Evolutionary conservation across 2,329 filamentous ascomycete species (phyloP).

Genomic region (Emergomyces africanus): DNA sequence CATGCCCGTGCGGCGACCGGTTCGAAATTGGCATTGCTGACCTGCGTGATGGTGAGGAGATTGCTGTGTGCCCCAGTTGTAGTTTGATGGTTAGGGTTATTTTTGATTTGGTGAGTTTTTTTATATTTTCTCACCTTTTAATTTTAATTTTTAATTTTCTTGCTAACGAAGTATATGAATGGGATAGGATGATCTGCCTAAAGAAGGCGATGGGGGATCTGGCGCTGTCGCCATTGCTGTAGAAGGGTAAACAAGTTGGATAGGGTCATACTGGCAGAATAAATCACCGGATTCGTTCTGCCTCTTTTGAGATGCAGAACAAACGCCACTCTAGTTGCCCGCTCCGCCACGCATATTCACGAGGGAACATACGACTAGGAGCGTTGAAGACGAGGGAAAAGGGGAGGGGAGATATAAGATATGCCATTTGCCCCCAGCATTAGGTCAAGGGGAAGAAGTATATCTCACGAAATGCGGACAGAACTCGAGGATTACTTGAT

Average conservation of each 20-base stretch:
- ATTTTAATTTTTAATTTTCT: too few species aligned
- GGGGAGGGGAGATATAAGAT: background rate
- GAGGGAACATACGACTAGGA: background rate
- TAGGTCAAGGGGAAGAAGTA: background rate
- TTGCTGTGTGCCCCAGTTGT: conserved; percentile 95
- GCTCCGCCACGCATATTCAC: background rate
- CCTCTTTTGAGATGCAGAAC: background rate
- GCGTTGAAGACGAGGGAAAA: too few species aligned
- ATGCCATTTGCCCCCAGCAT: too few species aligned
- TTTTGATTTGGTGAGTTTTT: conserved; percentile 59
- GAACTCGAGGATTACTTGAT: background rate
- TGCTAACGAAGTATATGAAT: background rate
- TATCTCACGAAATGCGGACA: background rate
- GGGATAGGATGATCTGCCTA: conserved; percentile 39
- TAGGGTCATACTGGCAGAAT: background rate
- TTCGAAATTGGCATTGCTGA: conserved; percentile 85
- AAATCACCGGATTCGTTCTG: background rate
- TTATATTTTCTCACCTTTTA: background rate
- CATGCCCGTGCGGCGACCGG: conserved; percentile 91
- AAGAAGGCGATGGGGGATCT: conserved; percentile 23
- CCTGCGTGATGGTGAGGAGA: conserved; percentile 76
- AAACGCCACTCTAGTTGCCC: background rate
- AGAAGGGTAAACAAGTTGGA: conserved; percentile 21
- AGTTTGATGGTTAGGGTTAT: conserved; percentile 95
- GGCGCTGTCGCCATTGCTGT: conserved; percentile 23